Evolutionary conservation across 768 basidiomycete species (phyloP), one percentile per base, ranked within the genome.

Genomic region (Leccinum broughii): DNA sequence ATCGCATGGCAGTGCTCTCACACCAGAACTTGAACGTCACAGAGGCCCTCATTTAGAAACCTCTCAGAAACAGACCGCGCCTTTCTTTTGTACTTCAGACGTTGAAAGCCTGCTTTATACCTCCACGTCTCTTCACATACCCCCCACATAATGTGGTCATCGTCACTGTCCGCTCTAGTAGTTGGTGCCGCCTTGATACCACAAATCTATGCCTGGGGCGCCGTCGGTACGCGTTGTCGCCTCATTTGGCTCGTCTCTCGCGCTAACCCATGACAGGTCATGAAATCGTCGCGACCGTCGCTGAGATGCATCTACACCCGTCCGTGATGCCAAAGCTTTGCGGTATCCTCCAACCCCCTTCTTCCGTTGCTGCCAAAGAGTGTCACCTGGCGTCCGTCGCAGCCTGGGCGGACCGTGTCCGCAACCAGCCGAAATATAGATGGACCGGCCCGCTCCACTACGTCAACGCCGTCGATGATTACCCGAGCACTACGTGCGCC

Each of bases 231-330:
- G 71, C 52, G 46, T 57, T 22, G 5, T 32, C 28, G 28, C 20
- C 30, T 39, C 17, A 26, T 50, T 56, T 14, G 8, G 32, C 3
- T 11, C 20, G 0, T 6, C 13, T 39, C 54, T 15, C 22, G n/a
- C 10, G 14, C 56, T 64, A 17, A 63, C 28, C 6, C 4, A 28
- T 26, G n/a, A 44, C 41, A 86, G 93, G 95, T 5, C 95, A 98
- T 67, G 91, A 97, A 77, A 88, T 97, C 34, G 85, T 93, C 6
- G 95, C 95, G 1, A 96, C 95, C 4, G 90, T 98, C 58, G 96
- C 96, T 1, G 90, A 98, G 71, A 92, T 95, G 60, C 86, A 97
- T 71, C 83, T 98, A 3, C 84, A 92, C 71, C 91, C 92, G 0
- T 77, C 77, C 2, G 87, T 89, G 5, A 79, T 88, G 44, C 80